Percentiles rank a stretch among this genome's conserved stretches.
Evolutionary conservation across 495 filamentous ascomycete species (phyloP).

Genomic region (Hypoxylon lienhwacheense): DNA sequence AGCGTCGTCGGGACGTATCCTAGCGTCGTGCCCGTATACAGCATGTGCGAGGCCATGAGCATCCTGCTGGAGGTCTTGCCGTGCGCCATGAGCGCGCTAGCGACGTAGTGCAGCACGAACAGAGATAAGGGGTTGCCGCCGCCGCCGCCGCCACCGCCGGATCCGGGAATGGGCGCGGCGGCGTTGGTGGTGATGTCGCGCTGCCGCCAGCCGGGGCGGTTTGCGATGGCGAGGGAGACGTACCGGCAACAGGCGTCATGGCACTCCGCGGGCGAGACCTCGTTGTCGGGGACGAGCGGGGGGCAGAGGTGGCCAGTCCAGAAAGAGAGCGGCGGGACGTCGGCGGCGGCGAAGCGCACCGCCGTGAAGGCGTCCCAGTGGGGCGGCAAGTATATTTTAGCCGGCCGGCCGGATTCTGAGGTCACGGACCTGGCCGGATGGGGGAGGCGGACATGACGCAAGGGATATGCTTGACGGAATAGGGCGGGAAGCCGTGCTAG

Average conservation of each 20-base stretch:
- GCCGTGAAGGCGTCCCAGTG: slow-evolving; percentile 5
- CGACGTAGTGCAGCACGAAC: slow-evolving; percentile 25
- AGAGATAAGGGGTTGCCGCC: slow-evolving; percentile 7
- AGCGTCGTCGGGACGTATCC: slow-evolving; percentile 28
- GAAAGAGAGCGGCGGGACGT: slow-evolving; percentile 34
- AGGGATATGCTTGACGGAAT: neutral
- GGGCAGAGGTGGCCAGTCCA: slow-evolving; percentile 17
- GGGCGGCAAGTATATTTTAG: too few relatives aligned
- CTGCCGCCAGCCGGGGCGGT: neutral
- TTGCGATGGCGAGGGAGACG: slow-evolving; percentile 22
- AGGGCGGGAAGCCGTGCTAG: too few relatives aligned
- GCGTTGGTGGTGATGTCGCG: neutral
- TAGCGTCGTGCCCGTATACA: slow-evolving; percentile 6
- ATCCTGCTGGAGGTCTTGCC: too few relatives aligned
- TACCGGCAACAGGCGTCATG: slow-evolving; percentile 29
- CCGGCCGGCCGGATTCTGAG: too few relatives aligned
- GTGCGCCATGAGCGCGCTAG: neutral
- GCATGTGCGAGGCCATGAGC: slow-evolving; percentile 19
- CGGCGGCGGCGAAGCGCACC: slow-evolving; percentile 22
- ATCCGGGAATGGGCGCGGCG: neutral
- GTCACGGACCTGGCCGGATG: neutral
- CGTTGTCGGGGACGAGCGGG: slow-evolving; percentile 13
- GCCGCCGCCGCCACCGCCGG: too few relatives aligned
- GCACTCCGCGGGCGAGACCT: slow-evolving; percentile 30
- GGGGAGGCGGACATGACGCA: neutral